Base-by-base conservation (phyloP, 306 rosid species). In the Glycine latifolia region DNA sequence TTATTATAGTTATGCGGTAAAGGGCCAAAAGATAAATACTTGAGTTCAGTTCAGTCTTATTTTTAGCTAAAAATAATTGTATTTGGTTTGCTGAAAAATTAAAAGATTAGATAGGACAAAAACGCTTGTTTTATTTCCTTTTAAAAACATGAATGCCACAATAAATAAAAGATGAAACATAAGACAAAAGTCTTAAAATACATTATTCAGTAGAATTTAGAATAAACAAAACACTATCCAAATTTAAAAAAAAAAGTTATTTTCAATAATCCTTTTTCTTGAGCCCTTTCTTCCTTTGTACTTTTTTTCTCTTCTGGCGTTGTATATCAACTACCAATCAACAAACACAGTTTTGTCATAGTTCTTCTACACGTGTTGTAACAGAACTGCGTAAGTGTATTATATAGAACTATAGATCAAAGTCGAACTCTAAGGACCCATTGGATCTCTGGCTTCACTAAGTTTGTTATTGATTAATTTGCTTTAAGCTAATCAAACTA, bases 401-500 rank as follows among this genome's bases (percentile, higher is more conserved):
- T 31, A 3, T 71, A 26, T 26, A 26, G 2, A 26, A 26, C 31
- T 26, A 26, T 26, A 31, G 6, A 13, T 33, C 77, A 72, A 53
- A 53, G n/a, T 33, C n/a, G 9, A 72, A 52, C 49, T 26, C 31
- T 12, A 6, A 43, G 33, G 6, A 31, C 7, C 76, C 0, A 49
- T 50, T 50, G 26, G 46, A 31, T 71, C 46, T 50, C 10, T n/a
- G 55, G 20, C 26, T 72, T 39, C 46, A 35, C 49, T 54, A 73
- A 14, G 37, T n/a, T 73, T 73, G 50, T 7, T 49, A 15, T 49
- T 8, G 49, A 62, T 31, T 33, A 20, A 31, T 2, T 65, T 2
- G 4, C 48, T 65, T 65, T 65, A 41, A 67, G 71, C 54, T 37
- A 43, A 43, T 16, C 52, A 61, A 63, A 17, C 54, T 67, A 67